These are phyloP conservation scores for Silene noctiflora DNA, from an alignment of 179 eudicot genomes.

Conservation along the genomic window DNA sequence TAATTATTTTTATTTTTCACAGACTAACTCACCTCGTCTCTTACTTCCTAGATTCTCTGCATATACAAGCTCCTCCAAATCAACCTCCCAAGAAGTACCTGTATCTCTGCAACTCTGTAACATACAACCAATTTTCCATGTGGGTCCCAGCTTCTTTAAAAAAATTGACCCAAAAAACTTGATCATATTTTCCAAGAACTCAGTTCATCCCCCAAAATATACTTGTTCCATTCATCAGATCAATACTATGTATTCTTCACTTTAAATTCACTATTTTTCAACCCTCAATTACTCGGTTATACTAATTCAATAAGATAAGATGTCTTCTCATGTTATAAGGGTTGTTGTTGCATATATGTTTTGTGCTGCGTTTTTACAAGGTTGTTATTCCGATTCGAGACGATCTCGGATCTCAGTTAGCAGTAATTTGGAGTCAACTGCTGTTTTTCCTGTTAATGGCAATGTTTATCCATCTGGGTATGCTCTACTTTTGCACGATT, in stretches of 20 bases:
- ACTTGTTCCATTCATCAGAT: constrained; percentile 1
- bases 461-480: constrained; percentile 68
- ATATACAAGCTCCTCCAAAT: background rate
- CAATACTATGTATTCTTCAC: background rate
- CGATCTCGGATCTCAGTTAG: background rate
- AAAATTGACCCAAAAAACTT: background rate
- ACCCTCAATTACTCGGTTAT: background rate
- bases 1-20: background rate
- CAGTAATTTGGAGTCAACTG: constrained; percentile 23
- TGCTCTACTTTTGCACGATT: constrained; percentile 8
- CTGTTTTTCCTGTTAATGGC: background rate
- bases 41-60: background rate
- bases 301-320: background rate
- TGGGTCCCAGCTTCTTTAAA: background rate
- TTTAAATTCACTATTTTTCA: background rate
- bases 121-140: background rate
- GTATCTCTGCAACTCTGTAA: background rate
- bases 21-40: background rate
- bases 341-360: background rate
- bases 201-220: background rate
- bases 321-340: background rate
- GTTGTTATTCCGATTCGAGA: constrained; percentile 13
- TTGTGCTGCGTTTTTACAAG: constrained; percentile 14
- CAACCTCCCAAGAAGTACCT: background rate
- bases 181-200: background rate